phyloP scores from a whole-genome alignment of 2,329 filamentous ascomycete species.

The Polytolypa hystricis region DNA sequence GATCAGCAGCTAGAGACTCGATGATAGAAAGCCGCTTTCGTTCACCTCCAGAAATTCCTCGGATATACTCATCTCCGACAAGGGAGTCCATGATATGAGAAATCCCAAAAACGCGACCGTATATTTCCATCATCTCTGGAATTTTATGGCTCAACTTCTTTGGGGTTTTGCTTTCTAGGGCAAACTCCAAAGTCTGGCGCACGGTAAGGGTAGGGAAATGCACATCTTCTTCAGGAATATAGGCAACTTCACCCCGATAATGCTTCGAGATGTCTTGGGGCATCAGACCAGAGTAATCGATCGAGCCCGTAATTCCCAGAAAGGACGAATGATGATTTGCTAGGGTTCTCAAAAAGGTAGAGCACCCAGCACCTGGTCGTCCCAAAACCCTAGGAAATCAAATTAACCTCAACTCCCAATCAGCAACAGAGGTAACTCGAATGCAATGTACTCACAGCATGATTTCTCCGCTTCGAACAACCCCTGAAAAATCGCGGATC shows the following conservation, averaged over 20 bases:
- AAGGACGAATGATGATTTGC: slow-evolving; percentile 55
- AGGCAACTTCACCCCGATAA: slow-evolving; percentile 59
- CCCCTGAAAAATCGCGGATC: slow-evolving; percentile 54
- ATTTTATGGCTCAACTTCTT: slow-evolving; percentile 51
- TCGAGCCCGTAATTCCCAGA: slow-evolving; percentile 52
- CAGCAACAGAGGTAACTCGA: background rate
- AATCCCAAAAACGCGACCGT: slow-evolving; percentile 55
- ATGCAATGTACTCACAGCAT: slow-evolving; percentile 36
- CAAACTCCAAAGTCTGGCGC: slow-evolving; percentile 61
- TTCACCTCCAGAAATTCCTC: slow-evolving; percentile 64
- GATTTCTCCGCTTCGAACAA: slow-evolving; percentile 56
- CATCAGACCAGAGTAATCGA: slow-evolving; percentile 57
- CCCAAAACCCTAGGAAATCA: slow-evolving; percentile 42
- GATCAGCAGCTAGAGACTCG: slow-evolving; percentile 58
- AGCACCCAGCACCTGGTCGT: slow-evolving; percentile 58
- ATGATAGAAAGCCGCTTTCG: slow-evolving; percentile 64
- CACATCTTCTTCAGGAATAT: slow-evolving; percentile 60
- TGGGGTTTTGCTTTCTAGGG: slow-evolving; percentile 57
- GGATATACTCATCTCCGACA: slow-evolving; percentile 50
- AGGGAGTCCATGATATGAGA: slow-evolving; percentile 58
- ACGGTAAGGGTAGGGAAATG: slow-evolving; percentile 62
- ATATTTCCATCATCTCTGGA: slow-evolving; percentile 52
- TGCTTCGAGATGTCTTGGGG: slow-evolving; percentile 52
- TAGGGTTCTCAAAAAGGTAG: slow-evolving; percentile 60
- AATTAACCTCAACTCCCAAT: background rate